Conservation (phyloP, 1,284 basidiomycete species). For the Ustilago hordei region DNA sequence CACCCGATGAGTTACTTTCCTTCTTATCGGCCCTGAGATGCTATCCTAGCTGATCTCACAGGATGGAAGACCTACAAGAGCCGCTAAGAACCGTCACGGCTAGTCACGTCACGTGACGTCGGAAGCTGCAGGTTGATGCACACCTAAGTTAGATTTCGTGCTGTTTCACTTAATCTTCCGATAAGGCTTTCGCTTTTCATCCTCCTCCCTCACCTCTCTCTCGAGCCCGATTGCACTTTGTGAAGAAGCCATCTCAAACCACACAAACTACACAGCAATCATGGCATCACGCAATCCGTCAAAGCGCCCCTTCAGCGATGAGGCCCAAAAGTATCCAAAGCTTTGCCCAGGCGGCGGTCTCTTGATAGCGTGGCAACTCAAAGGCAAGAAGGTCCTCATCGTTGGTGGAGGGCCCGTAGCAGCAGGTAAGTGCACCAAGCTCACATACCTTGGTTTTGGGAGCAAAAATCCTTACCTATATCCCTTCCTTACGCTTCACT, state of each 20-base stretch:
- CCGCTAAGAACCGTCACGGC: too few species aligned
- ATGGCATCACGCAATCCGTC: conserved; percentile 51
- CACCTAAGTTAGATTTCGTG: conserved; percentile 27
- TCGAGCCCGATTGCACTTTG: neutral
- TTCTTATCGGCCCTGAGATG: too few species aligned
- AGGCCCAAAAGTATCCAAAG: conserved; percentile 52
- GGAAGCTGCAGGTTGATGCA: conserved; percentile 27
- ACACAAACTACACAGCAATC: neutral
- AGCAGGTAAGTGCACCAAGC: conserved; percentile 72
- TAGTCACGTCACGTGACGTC: conserved; percentile 28
- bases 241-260: too few species aligned
- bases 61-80: neutral
- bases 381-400: conserved; percentile 81
- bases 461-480: too few species aligned
- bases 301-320: conserved; percentile 9
- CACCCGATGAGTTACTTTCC: neutral
- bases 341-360: conserved; percentile 77
- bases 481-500: too few species aligned
- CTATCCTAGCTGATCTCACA: neutral
- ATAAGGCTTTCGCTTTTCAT: conserved; percentile 7
- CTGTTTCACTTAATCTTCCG: conserved; percentile 15
- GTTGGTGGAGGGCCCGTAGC: conserved; percentile 91
- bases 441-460: neutral
- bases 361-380: conserved; percentile 87
- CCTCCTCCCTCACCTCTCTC: neutral